Conservation (phyloP, 2,329 filamentous ascomycete species). For the Fusarium keratoplasticum region DNA sequence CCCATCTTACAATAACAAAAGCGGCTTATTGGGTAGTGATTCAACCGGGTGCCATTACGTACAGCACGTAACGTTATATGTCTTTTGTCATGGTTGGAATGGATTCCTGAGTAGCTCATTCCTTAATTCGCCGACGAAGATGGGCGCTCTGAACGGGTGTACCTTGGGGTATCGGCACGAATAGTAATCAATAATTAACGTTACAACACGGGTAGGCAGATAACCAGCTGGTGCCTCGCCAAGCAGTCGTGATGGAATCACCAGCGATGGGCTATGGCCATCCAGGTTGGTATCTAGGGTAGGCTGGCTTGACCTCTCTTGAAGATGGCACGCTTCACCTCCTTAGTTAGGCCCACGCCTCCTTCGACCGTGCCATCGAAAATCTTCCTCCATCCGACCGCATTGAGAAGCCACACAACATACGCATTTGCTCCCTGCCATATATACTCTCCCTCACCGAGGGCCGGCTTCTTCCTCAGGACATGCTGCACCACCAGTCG, state of each 20-base stretch:
- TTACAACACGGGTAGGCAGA: neutral
- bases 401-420: conserved; percentile 7
- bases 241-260: neutral
- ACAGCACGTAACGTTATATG: neutral
- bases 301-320: neutral
- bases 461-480: neutral
- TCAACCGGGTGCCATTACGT: neutral
- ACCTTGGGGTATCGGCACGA: neutral
- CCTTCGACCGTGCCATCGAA: conserved; percentile 5
- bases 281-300: neutral
- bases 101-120: neutral
- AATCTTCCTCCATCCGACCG: conserved; percentile 15
- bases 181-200: neutral
- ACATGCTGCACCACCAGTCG: conserved; percentile 1
- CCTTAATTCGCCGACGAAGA: neutral
- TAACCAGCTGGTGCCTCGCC: neutral
- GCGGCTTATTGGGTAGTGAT: neutral
- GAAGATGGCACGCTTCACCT: neutral
- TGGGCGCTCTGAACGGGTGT: neutral
- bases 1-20: neutral
- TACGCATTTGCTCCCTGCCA: conserved; percentile 8
- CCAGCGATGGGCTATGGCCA: neutral
- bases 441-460: conserved; percentile 5
- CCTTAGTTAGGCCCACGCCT: neutral
- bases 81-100: neutral